Percentiles rank a stretch among this genome's conserved stretches.
Evolutionary conservation across 2,329 filamentous ascomycete species (phyloP).

Genomic region (Aspergillus neotritici): DNA sequence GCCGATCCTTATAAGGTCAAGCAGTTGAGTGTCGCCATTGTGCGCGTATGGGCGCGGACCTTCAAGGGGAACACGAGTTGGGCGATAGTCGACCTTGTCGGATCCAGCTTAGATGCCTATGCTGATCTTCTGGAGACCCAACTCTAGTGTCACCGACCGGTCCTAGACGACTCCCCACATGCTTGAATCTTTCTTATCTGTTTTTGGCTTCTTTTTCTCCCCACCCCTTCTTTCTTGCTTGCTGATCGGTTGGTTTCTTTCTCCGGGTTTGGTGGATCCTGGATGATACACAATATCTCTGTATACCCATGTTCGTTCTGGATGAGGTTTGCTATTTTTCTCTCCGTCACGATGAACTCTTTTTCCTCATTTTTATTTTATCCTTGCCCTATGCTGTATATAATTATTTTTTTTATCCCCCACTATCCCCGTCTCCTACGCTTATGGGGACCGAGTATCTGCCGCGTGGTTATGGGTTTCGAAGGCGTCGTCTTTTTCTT

Average conservation of each 20-base stretch:
- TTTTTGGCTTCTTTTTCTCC: background rate
- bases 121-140: constrained; percentile 40
- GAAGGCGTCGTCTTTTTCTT: background rate
- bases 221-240: background rate
- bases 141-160: constrained; percentile 5
- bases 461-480: background rate
- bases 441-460: too few relatives aligned
- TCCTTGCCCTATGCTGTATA: constrained; percentile 18
- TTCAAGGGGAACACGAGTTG: constrained; percentile 46
- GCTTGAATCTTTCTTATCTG: background rate
- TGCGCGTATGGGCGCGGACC: constrained; percentile 43
- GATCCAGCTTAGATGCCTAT: constrained; percentile 43
- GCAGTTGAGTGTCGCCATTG: constrained; percentile 44
- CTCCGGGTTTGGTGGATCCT: constrained; percentile 1
- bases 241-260: too few relatives aligned
- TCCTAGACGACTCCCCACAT: background rate
- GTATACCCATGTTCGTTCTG: constrained; percentile 17
- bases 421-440: too few relatives aligned
- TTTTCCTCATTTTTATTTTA: constrained; percentile 7
- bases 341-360: background rate
- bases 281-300: constrained; percentile 13
- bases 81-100: constrained; percentile 45
- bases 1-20: constrained; percentile 40
- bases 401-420: constrained; percentile 13
- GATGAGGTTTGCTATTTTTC: constrained; percentile 8